Conservation (phyloP, 2,329 filamentous ascomycete species). For the Cercospora janseana region DNA sequence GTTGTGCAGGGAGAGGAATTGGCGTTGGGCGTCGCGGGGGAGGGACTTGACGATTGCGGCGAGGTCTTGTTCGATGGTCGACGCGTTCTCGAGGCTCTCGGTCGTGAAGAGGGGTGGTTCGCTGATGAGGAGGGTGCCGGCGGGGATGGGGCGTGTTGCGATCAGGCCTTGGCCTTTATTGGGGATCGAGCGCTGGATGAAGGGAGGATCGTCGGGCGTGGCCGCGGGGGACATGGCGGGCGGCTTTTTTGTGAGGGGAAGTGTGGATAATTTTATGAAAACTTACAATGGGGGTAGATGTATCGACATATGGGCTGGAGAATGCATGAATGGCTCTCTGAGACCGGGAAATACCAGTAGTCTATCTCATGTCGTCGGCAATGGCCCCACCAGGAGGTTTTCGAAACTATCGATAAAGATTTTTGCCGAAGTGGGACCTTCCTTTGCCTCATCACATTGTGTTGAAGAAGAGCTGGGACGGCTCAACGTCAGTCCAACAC, state of each 20-base stretch:
- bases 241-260: not conserved
- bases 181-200: conserved; percentile 21
- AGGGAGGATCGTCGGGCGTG: conserved; percentile 7
- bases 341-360: too few relatives aligned
- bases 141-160: conserved; percentile 39
- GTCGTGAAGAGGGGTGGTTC: conserved; percentile 43
- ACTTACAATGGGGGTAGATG: not conserved
- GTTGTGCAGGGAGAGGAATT: conserved; percentile 37
- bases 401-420: too few relatives aligned
- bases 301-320: not conserved
- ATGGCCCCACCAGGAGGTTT: too few relatives aligned
- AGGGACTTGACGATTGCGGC: conserved; percentile 27
- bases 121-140: conserved; percentile 43
- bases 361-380: too few relatives aligned
- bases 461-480: too few relatives aligned
- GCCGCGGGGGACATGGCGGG: conserved; percentile 5
- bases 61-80: conserved; percentile 26
- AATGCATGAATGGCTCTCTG: too few relatives aligned
- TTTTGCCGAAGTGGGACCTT: too few relatives aligned
- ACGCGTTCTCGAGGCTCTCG: conserved; percentile 23
- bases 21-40: conserved; percentile 30
- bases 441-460: too few relatives aligned
- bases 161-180: conserved; percentile 46
- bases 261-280: not conserved
- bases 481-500: too few relatives aligned